Evolutionary conservation across 768 basidiomycete species (phyloP).

Genomic region (Leucocoprinus sp.): DNA sequence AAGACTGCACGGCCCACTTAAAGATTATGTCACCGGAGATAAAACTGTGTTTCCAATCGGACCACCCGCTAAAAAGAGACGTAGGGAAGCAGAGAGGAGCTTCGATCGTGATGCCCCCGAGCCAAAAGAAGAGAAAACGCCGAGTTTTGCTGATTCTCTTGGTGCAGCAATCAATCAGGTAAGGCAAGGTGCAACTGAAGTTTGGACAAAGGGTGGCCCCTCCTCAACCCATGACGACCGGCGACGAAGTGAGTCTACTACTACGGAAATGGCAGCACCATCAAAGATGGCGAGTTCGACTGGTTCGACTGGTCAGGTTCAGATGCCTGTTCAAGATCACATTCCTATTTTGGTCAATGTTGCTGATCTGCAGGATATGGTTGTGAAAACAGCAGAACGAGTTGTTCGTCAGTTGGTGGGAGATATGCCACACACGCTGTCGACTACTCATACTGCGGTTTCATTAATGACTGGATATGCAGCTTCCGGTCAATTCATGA

Average conservation of each 20-base stretch:
- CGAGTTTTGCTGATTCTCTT: slow-evolving; percentile 1
- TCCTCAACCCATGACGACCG: background rate
- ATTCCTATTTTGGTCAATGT: background rate
- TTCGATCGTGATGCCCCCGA: background rate
- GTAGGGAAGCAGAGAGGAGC: background rate
- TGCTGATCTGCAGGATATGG: slow-evolving; percentile 2
- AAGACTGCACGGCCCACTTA: background rate
- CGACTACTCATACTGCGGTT: background rate
- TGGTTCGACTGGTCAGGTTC: background rate
- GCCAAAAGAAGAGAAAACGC: background rate
- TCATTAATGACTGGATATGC: slow-evolving; percentile 7
- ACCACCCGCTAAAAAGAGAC: slow-evolving; percentile 3
- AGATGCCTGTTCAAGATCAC: background rate
- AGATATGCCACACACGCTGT: background rate
- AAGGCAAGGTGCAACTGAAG: background rate
- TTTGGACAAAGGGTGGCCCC: background rate
- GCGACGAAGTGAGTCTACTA: background rate
- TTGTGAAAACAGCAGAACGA: slow-evolving; percentile 1
- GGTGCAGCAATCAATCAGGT: slow-evolving; percentile 8
- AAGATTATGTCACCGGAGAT: background rate
- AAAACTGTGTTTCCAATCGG: slow-evolving; percentile 1
- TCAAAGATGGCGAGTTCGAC: background rate
- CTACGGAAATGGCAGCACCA: background rate
- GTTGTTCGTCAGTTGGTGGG: background rate
- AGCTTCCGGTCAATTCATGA: background rate